A percentile compares a stretch with the other conserved stretches of the same genome.
phyloP scores from a whole-genome alignment of 441 rosid genomes.

The Oxalis stricta region DNA sequence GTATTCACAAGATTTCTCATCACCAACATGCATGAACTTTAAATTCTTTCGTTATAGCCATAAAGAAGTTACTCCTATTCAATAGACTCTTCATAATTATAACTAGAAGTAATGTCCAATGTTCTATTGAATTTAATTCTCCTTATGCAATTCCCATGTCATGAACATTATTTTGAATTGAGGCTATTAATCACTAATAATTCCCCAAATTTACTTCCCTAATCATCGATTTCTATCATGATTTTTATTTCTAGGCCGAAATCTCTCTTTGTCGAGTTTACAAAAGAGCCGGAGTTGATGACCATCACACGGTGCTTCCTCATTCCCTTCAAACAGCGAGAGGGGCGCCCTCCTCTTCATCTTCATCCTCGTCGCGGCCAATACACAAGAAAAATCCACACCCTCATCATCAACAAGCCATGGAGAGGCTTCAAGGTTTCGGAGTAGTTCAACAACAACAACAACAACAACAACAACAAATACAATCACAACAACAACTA shows the following conservation, averaged over 20 bases:
- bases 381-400: conserved; percentile 18
- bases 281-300: conserved; percentile 93
- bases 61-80: neutral
- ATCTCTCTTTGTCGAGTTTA: conserved; percentile 93
- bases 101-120: neutral
- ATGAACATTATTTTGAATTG: neutral
- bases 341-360: no score
- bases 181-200: neutral
- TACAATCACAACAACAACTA: conserved; percentile 13
- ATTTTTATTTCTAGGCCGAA: conserved; percentile 43
- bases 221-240: neutral
- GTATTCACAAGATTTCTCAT: neutral
- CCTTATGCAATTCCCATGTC: neutral
- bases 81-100: neutral
- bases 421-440: conserved; percentile 18
- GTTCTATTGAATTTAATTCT: neutral
- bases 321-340: conserved; percentile 46
- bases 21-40: conserved; percentile 2
- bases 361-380: conserved; percentile 26
- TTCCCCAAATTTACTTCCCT: neutral
- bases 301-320: conserved; percentile 81
- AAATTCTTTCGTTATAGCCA: no score
- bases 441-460: conserved; percentile 10
- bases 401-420: conserved; percentile 7
- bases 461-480: conserved; percentile 21